Evolutionary conservation across 495 filamentous ascomycete genomes (phyloP).

Genomic region (Aspergillus heteromorphus): DNA sequence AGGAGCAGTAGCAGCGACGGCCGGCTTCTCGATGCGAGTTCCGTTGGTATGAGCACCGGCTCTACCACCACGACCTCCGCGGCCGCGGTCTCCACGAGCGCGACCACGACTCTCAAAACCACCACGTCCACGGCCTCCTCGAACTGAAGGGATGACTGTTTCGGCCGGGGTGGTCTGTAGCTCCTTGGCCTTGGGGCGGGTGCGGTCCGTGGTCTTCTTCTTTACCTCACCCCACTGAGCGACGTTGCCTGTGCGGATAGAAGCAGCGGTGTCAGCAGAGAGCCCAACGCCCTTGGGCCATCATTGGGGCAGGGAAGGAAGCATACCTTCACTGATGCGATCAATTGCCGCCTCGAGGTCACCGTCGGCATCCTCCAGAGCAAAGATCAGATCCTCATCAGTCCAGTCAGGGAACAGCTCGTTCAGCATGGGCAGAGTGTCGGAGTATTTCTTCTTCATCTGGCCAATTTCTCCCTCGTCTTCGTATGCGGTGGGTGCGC

Average conservation of each 20-base stretch:
- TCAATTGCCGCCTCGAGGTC: slow-evolving; percentile 79
- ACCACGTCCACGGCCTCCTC: slow-evolving; percentile 62
- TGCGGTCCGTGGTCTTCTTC: slow-evolving; percentile 80
- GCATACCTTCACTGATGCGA: slow-evolving; percentile 84
- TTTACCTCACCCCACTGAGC: slow-evolving; percentile 95
- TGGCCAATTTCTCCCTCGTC: slow-evolving; percentile 88
- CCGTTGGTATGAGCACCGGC: slow-evolving; percentile 54
- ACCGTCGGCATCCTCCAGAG: slow-evolving; percentile 85
- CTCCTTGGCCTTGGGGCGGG: slow-evolving; percentile 80
- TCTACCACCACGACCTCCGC: slow-evolving; percentile 69
- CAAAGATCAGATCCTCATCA: slow-evolving; percentile 84
- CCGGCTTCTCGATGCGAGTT: slow-evolving; percentile 37
- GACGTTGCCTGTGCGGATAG: slow-evolving; percentile 60
- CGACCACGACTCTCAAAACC: slow-evolving; percentile 63
- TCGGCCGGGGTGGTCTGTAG: slow-evolving; percentile 48
- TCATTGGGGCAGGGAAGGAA: slow-evolving; percentile 6
- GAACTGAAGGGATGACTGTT: slow-evolving; percentile 40
- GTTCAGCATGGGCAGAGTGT: slow-evolving; percentile 68
- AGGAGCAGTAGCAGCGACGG: slow-evolving; percentile 43
- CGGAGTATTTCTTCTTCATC: slow-evolving; percentile 81
- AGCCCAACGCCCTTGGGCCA: neutral
- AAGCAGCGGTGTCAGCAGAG: slow-evolving; percentile 5
- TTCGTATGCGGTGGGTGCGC: slow-evolving; percentile 53
- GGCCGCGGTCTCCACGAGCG: slow-evolving; percentile 68
- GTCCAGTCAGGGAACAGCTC: slow-evolving; percentile 93